Conservation (phyloP, 257 asterid genomes). For the Solanum sparsipilum region DNA sequence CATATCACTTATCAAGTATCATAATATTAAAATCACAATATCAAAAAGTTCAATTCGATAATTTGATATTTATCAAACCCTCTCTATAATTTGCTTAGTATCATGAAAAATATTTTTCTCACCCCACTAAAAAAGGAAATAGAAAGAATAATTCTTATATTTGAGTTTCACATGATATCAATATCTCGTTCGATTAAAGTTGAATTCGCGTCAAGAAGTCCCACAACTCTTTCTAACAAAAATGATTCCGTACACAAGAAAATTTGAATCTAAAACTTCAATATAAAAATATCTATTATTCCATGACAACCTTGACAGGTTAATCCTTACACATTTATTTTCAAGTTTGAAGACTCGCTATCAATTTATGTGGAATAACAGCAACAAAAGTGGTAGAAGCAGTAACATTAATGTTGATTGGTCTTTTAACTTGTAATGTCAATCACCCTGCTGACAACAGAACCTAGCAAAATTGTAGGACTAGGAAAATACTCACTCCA, state of each 20-base stretch:
- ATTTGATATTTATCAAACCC: no score
- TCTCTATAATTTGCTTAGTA: neutral
- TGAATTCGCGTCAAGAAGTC: accelerated
- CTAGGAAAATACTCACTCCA: neutral
- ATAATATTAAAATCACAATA: no score
- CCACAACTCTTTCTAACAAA: no score
- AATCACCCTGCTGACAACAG: neutral
- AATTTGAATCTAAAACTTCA: accelerated
- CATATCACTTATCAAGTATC: no score
- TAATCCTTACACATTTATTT: neutral
- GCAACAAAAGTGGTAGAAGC: neutral
- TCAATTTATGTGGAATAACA: neutral
- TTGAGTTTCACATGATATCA: no score
- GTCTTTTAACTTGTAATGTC: neutral
- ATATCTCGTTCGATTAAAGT: no score
- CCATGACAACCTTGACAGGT: no score
- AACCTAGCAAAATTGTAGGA: neutral
- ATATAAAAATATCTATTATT: no score
- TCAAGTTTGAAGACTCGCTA: neutral
- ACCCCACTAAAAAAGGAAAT: neutral
- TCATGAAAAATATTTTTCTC: no score
- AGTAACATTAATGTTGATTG: neutral
- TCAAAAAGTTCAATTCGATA: neutral
- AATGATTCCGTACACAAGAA: accelerated
- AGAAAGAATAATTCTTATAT: no score